Evolutionary conservation across 768 basidiomycete species (phyloP).

Genomic region (Leccinum olivaceopallidum): DNA sequence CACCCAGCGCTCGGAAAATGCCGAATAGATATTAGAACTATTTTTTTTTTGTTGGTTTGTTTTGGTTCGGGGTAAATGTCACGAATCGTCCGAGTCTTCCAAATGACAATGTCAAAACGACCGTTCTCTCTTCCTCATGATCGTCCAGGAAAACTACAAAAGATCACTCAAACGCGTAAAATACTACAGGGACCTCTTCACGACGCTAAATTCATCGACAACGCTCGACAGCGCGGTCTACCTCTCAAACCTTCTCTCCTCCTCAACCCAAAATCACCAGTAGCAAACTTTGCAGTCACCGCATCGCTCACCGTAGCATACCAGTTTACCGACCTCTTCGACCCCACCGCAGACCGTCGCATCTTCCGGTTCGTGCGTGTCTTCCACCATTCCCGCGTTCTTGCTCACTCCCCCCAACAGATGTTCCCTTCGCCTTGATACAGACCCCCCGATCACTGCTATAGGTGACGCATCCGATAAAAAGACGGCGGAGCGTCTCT

Average conservation of each 20-base stretch:
- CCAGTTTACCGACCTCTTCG: constrained; percentile 12
- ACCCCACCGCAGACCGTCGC: constrained; percentile 12
- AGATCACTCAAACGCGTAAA: background rate
- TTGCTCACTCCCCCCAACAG: constrained; percentile 14
- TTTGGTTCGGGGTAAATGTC: background rate
- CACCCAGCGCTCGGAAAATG: constrained; percentile 22
- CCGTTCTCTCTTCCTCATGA: constrained; percentile 2
- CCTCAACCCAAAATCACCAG: constrained; percentile 53
- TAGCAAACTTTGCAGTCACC: constrained; percentile 42
- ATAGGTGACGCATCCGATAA: constrained; percentile 59
- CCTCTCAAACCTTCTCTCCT: constrained; percentile 32
- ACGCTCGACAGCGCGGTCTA: constrained; percentile 10
- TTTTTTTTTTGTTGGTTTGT: background rate
- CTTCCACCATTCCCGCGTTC: background rate
- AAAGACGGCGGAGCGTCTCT: constrained; percentile 73
- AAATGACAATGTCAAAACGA: constrained; percentile 12
- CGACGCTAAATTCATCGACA: constrained; percentile 35
- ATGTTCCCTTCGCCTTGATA: constrained; percentile 28
- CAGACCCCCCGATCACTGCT: constrained; percentile 46
- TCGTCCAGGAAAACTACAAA: constrained; percentile 24
- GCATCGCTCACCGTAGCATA: constrained; percentile 19
- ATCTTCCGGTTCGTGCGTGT: constrained; percentile 27
- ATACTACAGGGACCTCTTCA: constrained; percentile 35
- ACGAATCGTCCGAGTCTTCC: background rate
- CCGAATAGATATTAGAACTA: background rate